Evolutionary conservation across 148 eudicot species (phyloP).

Genomic region (Nepenthes gracilis): DNA sequence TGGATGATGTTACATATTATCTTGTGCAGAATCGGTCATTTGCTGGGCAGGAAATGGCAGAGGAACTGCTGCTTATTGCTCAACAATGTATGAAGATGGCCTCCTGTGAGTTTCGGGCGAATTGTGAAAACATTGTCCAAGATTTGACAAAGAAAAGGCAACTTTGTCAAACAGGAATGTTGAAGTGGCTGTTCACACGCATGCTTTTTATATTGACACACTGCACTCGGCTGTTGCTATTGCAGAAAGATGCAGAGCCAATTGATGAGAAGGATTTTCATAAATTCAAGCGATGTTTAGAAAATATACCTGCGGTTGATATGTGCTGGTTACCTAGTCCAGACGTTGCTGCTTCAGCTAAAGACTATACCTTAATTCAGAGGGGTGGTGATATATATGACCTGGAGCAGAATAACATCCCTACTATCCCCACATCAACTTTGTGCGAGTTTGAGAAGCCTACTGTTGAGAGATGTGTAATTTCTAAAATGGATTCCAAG

Average conservation of each 20-base stretch:
- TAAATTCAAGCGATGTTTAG: slow-evolving; percentile 34
- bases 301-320: slow-evolving; percentile 47
- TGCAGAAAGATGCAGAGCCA: slow-evolving; percentile 43
- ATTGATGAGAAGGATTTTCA: slow-evolving; percentile 35
- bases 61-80: slow-evolving; percentile 38
- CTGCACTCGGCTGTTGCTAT: slow-evolving; percentile 55
- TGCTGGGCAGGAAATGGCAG: slow-evolving; percentile 24
- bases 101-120: slow-evolving; percentile 30
- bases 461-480: neutral
- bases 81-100: slow-evolving; percentile 33
- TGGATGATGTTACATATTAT: slow-evolving; percentile 28
- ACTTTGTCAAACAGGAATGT: slow-evolving; percentile 30
- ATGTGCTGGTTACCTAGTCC: slow-evolving; percentile 19
- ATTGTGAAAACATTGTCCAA: slow-evolving; percentile 52
- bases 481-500: neutral
- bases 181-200: slow-evolving; percentile 49
- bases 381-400: slow-evolving; percentile 7
- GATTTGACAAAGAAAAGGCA: slow-evolving; percentile 46
- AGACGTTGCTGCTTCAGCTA: slow-evolving; percentile 16
- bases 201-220: slow-evolving; percentile 61
- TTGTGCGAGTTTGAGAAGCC: slow-evolving; percentile 6
- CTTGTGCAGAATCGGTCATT: slow-evolving; percentile 20
- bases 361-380: slow-evolving; percentile 6
- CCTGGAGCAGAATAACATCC: neutral
- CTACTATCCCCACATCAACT: neutral